phyloP scores from a whole-genome alignment of 2,329 filamentous ascomycete genomes.

The Pleurostoma richardsiae region DNA sequence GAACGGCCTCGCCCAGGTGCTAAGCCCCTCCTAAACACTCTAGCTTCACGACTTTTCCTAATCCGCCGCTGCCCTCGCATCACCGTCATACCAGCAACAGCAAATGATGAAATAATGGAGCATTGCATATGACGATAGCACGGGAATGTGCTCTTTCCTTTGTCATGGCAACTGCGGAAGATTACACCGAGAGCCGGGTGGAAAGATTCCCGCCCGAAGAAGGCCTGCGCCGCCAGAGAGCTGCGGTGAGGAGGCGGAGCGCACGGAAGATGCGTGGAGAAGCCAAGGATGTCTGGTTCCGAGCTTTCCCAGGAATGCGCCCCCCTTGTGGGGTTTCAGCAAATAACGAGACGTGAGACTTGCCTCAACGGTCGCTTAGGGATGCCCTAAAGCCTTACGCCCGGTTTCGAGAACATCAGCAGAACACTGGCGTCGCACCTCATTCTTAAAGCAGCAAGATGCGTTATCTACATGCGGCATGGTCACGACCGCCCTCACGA shows the following conservation, averaged over 20 bases:
- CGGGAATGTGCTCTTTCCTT: no score
- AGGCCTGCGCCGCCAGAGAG: neutral
- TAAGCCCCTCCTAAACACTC: no score
- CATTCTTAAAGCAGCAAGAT: neutral
- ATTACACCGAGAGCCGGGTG: neutral
- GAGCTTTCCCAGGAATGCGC: no score
- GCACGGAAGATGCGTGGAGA: no score
- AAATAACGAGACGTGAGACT: neutral
- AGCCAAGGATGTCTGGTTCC: no score
- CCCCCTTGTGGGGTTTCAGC: neutral
- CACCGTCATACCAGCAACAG: no score
- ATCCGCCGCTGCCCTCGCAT: no score
- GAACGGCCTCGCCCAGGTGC: no score
- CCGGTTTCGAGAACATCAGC: neutral
- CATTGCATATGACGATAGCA: no score
- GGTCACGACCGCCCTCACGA: neutral
- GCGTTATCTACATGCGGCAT: neutral
- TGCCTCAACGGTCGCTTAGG: neutral
- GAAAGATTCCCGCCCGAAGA: neutral
- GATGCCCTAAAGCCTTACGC: neutral
- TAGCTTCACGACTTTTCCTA: no score
- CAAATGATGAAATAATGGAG: no score
- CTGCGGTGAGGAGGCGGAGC: no score
- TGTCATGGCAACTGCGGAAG: neutral
- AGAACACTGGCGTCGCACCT: neutral